Percentiles rank a stretch among this genome's conserved stretches.
phyloP scores from a whole-genome alignment of 2,329 filamentous ascomycete species.

The Fusarium chlamydosporum region DNA sequence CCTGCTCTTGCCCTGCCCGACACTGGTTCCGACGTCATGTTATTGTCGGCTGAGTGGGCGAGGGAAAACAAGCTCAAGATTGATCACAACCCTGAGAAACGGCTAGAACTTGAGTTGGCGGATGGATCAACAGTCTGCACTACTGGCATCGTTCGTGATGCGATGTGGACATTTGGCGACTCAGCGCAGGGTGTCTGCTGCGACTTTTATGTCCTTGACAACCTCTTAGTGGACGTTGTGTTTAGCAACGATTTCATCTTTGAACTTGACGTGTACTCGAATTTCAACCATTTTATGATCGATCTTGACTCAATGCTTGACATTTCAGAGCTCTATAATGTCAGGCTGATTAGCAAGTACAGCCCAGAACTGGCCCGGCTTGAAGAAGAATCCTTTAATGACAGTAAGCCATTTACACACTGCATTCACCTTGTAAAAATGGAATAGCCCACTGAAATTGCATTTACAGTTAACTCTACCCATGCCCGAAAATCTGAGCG shows the following conservation, averaged over 20 bases:
- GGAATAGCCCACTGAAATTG: fast-evolving
- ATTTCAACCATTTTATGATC: neutral
- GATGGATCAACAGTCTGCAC: constrained; percentile 6
- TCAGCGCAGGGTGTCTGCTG: fast-evolving
- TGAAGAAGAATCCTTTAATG: neutral
- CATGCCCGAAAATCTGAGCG: neutral
- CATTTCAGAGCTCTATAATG: constrained; percentile 8
- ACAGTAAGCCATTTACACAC: neutral
- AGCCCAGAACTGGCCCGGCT: neutral
- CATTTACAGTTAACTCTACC: neutral
- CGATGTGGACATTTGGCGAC: neutral
- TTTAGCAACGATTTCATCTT: no score
- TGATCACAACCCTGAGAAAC: neutral
- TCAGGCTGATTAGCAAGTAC: constrained; percentile 4
- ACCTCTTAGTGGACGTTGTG: no score
- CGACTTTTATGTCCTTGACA: neutral
- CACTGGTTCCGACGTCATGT: constrained; percentile 16
- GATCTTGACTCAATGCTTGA: neutral
- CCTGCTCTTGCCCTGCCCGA: neutral
- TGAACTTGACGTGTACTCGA: neutral
- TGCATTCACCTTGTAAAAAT: fast-evolving
- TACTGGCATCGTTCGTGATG: neutral
- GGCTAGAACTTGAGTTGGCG: neutral
- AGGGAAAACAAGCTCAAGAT: neutral
- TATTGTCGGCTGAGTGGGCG: constrained; percentile 3